These are phyloP conservation scores for Clathrospora elynae DNA, from an alignment of 2,329 filamentous ascomycete species.

Conservation along the genomic window DNA sequence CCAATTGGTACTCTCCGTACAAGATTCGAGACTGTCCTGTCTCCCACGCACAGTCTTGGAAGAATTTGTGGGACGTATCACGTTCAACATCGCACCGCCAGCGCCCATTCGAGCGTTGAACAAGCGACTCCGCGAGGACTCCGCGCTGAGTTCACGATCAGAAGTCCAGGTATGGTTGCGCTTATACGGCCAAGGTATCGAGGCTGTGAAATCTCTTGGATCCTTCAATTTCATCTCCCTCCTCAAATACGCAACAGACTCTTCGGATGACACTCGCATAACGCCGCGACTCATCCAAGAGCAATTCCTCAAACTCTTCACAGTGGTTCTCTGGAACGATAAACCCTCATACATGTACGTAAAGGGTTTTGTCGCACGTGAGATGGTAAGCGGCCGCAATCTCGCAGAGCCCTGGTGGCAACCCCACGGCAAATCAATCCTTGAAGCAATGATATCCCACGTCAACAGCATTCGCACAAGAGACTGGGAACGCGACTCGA, in stretches of 20 bases:
- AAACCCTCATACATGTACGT: slow-evolving; percentile 6
- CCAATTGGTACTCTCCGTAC: slow-evolving; percentile 6
- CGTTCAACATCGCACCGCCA: slow-evolving; percentile 31
- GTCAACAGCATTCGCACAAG: slow-evolving; percentile 25
- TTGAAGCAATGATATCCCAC: slow-evolving; percentile 27
- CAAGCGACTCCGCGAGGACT: slow-evolving; percentile 14
- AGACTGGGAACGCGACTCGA: slow-evolving; percentile 29
- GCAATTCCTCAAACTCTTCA: slow-evolving; percentile 25
- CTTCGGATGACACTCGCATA: slow-evolving; percentile 3
- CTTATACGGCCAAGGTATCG: slow-evolving; percentile 22
- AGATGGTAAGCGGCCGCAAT: slow-evolving; percentile 1
- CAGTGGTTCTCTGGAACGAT: slow-evolving; percentile 16
- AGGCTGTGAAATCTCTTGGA: neutral
- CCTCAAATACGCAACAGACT: neutral
- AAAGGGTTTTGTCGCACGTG: neutral
- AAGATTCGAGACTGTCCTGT: neutral
- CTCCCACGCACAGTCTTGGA: slow-evolving; percentile 31
- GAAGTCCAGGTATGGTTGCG: slow-evolving; percentile 32
- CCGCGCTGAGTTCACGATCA: slow-evolving; percentile 1
- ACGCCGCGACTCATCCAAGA: slow-evolving; percentile 21
- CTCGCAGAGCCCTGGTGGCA: slow-evolving; percentile 21
- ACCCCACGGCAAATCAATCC: slow-evolving; percentile 13
- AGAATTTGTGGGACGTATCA: slow-evolving; percentile 25
- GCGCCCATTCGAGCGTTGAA: slow-evolving; percentile 28
- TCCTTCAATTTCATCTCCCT: slow-evolving; percentile 4